phyloP scores from a whole-genome alignment of 768 basidiomycete species.

The Boletus sp. region DNA sequence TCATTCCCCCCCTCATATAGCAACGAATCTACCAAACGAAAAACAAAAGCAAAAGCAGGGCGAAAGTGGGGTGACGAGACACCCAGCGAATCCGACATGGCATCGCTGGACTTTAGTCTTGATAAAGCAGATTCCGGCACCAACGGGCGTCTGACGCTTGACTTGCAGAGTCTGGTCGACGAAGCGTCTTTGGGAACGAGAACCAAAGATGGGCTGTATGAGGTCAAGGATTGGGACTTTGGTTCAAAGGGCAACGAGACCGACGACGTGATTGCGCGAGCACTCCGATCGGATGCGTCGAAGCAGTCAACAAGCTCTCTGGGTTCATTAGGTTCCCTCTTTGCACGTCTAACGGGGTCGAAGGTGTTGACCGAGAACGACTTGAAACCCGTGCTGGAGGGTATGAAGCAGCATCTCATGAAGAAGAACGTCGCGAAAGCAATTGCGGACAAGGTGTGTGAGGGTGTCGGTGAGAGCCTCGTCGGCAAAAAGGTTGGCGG shows the following conservation, averaged over 20 bases:
- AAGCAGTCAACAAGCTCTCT: conserved; percentile 43
- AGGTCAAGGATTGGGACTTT: conserved; percentile 86
- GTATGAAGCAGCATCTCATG: conserved; percentile 98
- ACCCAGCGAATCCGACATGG: conserved; percentile 87
- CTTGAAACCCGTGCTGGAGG: conserved; percentile 81
- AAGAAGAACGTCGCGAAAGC: conserved; percentile 97
- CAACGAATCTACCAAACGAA: conserved; percentile 58
- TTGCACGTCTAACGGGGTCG: conserved; percentile 81
- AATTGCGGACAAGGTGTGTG: conserved; percentile 92
- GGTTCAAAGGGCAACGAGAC: conserved; percentile 40
- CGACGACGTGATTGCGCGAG: conserved; percentile 55
- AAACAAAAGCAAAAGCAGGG: conserved; percentile 64
- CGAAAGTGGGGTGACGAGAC: conserved; percentile 91
- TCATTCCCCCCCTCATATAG: conserved; percentile 40
- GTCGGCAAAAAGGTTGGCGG: conserved; percentile 90
- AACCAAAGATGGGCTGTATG: conserved; percentile 68
- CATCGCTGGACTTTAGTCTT: conserved; percentile 81
- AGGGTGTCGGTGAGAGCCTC: conserved; percentile 86
- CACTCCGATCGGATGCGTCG: conserved; percentile 45
- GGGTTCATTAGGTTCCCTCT: conserved; percentile 71
- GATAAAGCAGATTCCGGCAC: conserved; percentile 45
- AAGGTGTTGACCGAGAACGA: conserved; percentile 82
- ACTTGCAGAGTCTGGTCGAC: conserved; percentile 64
- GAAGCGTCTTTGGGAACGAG: conserved; percentile 72
- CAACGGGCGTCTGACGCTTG: conserved; percentile 35